A percentile compares a stretch with the other conserved stretches of the same genome.
Conservation (phyloP, 2,329 filamentous ascomycete genomes). For the Hypoxylon sp. region DNA sequence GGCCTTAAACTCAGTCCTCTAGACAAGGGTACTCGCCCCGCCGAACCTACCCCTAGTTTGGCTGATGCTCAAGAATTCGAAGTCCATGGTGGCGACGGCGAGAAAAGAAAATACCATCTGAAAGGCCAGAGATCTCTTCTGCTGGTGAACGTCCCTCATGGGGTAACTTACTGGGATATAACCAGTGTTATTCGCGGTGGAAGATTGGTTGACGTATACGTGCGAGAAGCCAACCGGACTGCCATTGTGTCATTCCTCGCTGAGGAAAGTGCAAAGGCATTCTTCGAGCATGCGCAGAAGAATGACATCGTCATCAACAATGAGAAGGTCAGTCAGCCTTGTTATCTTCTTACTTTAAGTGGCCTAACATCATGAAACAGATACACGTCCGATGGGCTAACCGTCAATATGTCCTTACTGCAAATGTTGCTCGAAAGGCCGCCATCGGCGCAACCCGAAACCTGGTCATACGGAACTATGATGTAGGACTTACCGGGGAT, state of each 20-base stretch:
- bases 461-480: slow-evolving; percentile 75
- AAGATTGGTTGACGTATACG: slow-evolving; percentile 76
- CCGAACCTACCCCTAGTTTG: background rate
- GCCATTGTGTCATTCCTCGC: slow-evolving; percentile 80
- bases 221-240: slow-evolving; percentile 71
- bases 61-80: background rate
- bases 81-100: background rate
- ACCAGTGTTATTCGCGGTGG: slow-evolving; percentile 77
- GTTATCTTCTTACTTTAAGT: slow-evolving; percentile 21
- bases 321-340: slow-evolving; percentile 70
- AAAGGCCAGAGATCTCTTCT: background rate
- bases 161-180: slow-evolving; percentile 76
- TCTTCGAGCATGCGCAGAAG: slow-evolving; percentile 74
- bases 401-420: slow-evolving; percentile 76
- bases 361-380: slow-evolving; percentile 59
- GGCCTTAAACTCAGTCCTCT: background rate
- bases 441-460: slow-evolving; percentile 79
- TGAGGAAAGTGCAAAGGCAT: slow-evolving; percentile 73
- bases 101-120: no score
- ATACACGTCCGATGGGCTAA: slow-evolving; percentile 79
- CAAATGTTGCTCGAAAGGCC: slow-evolving; percentile 76
- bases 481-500: slow-evolving; percentile 72
- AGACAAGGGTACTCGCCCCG: background rate
- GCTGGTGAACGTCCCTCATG: background rate
- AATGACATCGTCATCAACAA: slow-evolving; percentile 78